Base-by-base conservation (phyloP, 1,284 basidiomycete genomes). In the Heterobasidion annosum region DNA sequence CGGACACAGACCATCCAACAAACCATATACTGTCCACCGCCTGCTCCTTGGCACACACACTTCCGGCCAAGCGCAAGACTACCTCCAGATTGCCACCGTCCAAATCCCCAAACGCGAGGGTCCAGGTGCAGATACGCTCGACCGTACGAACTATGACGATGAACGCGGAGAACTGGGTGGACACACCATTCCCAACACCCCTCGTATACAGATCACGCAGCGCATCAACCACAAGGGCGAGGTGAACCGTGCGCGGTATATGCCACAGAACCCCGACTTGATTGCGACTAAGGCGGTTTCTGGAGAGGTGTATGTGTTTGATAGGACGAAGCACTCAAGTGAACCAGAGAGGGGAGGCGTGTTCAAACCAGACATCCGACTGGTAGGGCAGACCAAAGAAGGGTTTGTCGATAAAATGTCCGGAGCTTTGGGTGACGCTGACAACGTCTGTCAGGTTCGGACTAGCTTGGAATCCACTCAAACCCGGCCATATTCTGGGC, bases 21-120 rank as follows among this genome's bases (percentile, higher is more conserved):
- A 95, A 65, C 85, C 93, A 33, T 97, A 96, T 73, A 92, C 91
- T 8, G 82, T 87, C 43, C 96, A 99, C 69, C 88, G 96, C 37
- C 79, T 99, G 48, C 85, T 99, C 25, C 83, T 99, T 34, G 97
- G 96, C 49, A 99, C 97, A 0, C 96, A 99, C 73, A 99, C 97
- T 1, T 98, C 95, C 6, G 91, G 89, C 4, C 92, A 96, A 71
- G 85, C 92, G 12, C 89, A 92, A 67, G 96, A 99, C 72, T 91
- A 97, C 72, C 83, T 99, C 43, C 93, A 98, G 73, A 98, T 99
- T 61, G 96, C 95, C 32, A 86, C 88, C 48, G 91, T 98, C 8
- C 88, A 95, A 59, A 85, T 99, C 53, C 97, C 97, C 12, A 93
- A 91, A 69, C 83, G 83, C 60, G 79, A 79, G 51, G 72, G 77